These are phyloP conservation scores for Citrus glauca DNA, from an alignment of 345 rosid species.

Conservation along the genomic window DNA sequence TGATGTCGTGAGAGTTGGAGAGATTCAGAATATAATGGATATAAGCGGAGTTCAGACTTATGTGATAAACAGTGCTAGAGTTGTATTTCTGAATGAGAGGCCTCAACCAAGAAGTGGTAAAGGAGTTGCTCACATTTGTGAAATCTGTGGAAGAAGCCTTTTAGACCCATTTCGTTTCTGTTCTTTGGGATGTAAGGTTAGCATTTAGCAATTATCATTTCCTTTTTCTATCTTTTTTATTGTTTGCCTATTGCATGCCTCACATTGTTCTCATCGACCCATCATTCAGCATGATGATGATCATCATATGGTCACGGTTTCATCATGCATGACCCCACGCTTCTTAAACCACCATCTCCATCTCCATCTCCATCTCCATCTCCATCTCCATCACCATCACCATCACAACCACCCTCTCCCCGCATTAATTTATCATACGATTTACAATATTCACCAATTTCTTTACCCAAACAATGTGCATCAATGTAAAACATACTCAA, in stretches of 20 bases:
- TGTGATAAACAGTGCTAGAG: conserved; percentile 85
- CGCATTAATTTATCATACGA: not conserved
- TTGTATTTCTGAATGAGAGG: conserved; percentile 79
- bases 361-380: conserved; percentile 7
- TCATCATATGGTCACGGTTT: conserved; percentile 22
- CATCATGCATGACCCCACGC: conserved; percentile 20
- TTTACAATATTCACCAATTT: not conserved
- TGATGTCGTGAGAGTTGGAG: conserved; percentile 82
- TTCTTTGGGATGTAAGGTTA: conserved; percentile 92
- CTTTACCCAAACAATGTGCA: not conserved
- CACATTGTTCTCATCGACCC: conserved; percentile 12
- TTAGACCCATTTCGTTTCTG: conserved; percentile 85
- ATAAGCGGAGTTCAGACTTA: conserved; percentile 84
- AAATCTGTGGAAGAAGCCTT: conserved; percentile 78
- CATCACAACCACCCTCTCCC: conserved; percentile 30
- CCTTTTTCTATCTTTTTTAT: not conserved
- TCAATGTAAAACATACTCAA: not conserved
- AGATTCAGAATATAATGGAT: conserved; percentile 71
- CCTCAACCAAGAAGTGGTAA: conserved; percentile 63
- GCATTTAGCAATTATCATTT: not conserved
- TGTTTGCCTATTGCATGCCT: not conserved
- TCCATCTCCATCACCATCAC: not conserved
- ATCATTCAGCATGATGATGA: conserved; percentile 10
- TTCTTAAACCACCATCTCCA: conserved; percentile 21
- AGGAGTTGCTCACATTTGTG: conserved; percentile 63